phyloP scores from a whole-genome alignment of 179 eudicot genomes.

The Beta corolliflora region DNA sequence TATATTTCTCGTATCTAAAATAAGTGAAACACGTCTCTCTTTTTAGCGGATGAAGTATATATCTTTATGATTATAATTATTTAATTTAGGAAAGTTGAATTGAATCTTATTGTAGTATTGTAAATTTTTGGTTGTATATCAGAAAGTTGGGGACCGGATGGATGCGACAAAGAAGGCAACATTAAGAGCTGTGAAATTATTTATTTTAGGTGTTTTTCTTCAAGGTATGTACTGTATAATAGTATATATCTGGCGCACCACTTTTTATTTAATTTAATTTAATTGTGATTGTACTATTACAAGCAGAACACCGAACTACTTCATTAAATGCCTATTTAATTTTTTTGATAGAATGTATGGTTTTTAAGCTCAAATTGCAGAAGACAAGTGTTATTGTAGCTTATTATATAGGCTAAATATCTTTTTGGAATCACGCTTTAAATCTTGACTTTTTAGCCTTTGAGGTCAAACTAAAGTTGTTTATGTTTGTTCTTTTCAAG shows the following conservation, averaged over 20 bases:
- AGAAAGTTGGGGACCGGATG: constrained; percentile 61
- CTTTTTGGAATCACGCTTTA: constrained; percentile 1
- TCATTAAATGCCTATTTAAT: constrained; percentile 2
- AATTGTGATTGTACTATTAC: not conserved
- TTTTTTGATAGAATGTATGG: too few species aligned
- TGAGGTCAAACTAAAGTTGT: not conserved
- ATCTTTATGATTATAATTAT: too few species aligned
- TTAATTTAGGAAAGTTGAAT: not conserved
- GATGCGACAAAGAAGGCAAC: constrained; percentile 70
- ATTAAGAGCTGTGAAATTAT: constrained; percentile 54
- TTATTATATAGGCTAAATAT: not conserved
- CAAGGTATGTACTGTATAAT: constrained; percentile 53
- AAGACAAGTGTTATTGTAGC: not conserved
- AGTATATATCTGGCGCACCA: not conserved
- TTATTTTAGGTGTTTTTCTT: constrained; percentile 74
- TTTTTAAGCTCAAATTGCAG: not conserved
- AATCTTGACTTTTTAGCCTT: not conserved
- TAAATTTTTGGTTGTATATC: constrained; percentile 23
- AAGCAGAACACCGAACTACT: not conserved
- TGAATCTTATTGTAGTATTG: not conserved
- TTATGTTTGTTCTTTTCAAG: not conserved
- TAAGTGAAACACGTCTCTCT: too few species aligned
- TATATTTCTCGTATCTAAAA: too few species aligned
- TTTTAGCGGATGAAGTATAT: too few species aligned
- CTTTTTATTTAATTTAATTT: not conserved